phyloP scores from a whole-genome alignment of 768 basidiomycete species.

The Macrolepiota fuliginosa region DNA sequence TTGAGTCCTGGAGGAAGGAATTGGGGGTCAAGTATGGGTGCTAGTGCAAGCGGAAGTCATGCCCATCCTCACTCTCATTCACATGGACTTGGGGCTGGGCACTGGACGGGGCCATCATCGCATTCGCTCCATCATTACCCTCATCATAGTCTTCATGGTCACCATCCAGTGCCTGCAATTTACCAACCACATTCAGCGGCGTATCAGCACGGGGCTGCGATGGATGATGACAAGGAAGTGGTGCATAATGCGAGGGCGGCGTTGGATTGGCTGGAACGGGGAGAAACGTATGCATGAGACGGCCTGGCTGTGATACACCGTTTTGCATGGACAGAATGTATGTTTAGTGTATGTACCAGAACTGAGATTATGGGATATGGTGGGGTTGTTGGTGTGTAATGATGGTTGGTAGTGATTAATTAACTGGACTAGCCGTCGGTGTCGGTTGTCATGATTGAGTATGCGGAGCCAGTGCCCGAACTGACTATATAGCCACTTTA shows the following conservation, averaged over 20 bases:
- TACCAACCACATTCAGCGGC: constrained; percentile 12
- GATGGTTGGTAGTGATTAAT: too few relatives aligned
- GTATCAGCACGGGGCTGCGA: constrained; percentile 32
- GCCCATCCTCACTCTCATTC: not conserved
- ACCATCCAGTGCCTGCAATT: constrained; percentile 11
- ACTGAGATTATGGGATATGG: too few relatives aligned
- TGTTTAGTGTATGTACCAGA: too few relatives aligned
- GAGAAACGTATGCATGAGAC: constrained; percentile 13
- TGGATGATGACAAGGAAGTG: constrained; percentile 63
- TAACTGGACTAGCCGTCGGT: too few relatives aligned
- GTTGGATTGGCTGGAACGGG: constrained; percentile 19
- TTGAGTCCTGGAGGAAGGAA: constrained; percentile 26
- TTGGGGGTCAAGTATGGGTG: constrained; percentile 7
- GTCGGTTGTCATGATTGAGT: too few relatives aligned
- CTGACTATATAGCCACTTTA: too few relatives aligned
- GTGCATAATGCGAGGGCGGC: constrained; percentile 46
- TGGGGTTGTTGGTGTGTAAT: too few relatives aligned
- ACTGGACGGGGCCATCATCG: constrained; percentile 13
- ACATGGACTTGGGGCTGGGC: not conserved
- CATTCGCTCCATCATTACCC: constrained; percentile 7
- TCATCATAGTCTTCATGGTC: not conserved
- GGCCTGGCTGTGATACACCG: too few relatives aligned
- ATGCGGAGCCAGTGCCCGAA: too few relatives aligned
- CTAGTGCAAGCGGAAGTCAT: constrained; percentile 7
- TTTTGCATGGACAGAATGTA: too few relatives aligned